Percentiles rank a stretch among this genome's conserved stretches.
These are phyloP conservation scores for Lanmaoa pseudosensibilis DNA, from an alignment of 768 basidiomycete genomes.

Conservation along the genomic window DNA sequence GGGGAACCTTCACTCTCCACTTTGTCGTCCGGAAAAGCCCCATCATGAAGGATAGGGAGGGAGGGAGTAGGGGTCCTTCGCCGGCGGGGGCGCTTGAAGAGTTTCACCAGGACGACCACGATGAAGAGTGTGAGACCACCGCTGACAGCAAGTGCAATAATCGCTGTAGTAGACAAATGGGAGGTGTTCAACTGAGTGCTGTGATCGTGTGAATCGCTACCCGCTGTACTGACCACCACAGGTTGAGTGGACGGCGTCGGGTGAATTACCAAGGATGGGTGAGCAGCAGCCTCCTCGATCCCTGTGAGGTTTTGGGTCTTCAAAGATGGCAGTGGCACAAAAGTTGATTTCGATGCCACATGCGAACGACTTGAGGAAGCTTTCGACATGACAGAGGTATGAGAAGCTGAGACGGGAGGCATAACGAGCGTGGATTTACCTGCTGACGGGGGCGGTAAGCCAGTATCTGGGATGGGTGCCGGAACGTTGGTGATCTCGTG, in stretches of 20 bases:
- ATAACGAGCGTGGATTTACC: conserved; percentile 6
- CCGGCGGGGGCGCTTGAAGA: conserved; percentile 50
- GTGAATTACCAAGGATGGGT: conserved; percentile 7
- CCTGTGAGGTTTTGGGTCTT: conserved; percentile 27
- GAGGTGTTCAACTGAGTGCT: conserved; percentile 15
- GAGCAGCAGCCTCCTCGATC: conserved; percentile 17
- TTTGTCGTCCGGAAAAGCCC: conserved; percentile 46
- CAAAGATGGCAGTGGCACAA: conserved; percentile 31
- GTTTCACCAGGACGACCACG: conserved; percentile 46
- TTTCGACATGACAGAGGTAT: conserved; percentile 23
- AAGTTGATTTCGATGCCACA: conserved; percentile 22
- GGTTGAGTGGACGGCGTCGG: conserved; percentile 7
- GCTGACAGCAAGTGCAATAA: conserved; percentile 55
- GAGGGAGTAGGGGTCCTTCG: conserved; percentile 67
- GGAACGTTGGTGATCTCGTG: conserved; percentile 32
- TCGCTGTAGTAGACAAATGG: conserved; percentile 47
- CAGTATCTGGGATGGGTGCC: conserved; percentile 34
- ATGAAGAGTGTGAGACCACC: conserved; percentile 49
- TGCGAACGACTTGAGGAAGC: conserved; percentile 11
- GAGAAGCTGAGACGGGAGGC: conserved; percentile 21
- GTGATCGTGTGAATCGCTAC: neutral
- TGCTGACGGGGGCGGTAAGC: conserved; percentile 27
- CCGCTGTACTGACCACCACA: neutral
- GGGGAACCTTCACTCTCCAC: conserved; percentile 60
- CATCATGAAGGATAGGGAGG: conserved; percentile 67